Conservation (phyloP, 768 basidiomycete genomes). For the Leccinum rimulosum region DNA sequence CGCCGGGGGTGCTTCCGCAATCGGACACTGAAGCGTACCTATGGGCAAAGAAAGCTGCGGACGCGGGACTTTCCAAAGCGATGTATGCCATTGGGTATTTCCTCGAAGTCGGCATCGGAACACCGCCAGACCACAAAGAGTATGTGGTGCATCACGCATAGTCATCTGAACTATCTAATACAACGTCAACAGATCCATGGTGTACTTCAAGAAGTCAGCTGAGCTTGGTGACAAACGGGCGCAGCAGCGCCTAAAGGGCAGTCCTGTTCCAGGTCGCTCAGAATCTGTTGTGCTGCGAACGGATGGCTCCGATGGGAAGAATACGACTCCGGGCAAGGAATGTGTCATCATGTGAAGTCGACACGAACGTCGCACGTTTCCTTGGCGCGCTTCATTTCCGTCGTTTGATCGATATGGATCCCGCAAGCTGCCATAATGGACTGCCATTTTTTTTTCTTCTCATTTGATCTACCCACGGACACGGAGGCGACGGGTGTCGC, state of each 20-base stretch:
- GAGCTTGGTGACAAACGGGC: constrained; percentile 95
- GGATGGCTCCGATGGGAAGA: constrained; percentile 51
- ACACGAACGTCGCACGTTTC: constrained; percentile 1
- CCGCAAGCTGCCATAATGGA: constrained; percentile 1
- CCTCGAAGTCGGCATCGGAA: constrained; percentile 91
- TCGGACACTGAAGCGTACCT: constrained; percentile 98
- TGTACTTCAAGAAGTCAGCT: constrained; percentile 88
- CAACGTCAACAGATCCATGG: constrained; percentile 49
- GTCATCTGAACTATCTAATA: constrained; percentile 1
- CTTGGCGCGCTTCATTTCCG: constrained; percentile 16
- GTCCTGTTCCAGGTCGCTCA: constrained; percentile 57
- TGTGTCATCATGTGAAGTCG: constrained; percentile 78
- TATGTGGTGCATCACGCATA: constrained; percentile 37
- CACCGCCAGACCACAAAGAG: constrained; percentile 62
- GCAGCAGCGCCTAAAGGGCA: constrained; percentile 70
- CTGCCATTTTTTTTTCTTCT: neutral
- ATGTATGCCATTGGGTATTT: constrained; percentile 99
- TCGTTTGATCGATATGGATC: neutral
- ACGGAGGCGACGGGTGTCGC: neutral
- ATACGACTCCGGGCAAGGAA: constrained; percentile 58
- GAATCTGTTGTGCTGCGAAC: constrained; percentile 58
- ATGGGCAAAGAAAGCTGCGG: constrained; percentile 96
- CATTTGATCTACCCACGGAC: constrained; percentile 20
- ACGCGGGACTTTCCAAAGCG: constrained; percentile 88
- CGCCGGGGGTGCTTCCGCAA: constrained; percentile 94